phyloP scores from a whole-genome alignment of 2,329 filamentous ascomycete species.

The Epichloe sylvatica region DNA sequence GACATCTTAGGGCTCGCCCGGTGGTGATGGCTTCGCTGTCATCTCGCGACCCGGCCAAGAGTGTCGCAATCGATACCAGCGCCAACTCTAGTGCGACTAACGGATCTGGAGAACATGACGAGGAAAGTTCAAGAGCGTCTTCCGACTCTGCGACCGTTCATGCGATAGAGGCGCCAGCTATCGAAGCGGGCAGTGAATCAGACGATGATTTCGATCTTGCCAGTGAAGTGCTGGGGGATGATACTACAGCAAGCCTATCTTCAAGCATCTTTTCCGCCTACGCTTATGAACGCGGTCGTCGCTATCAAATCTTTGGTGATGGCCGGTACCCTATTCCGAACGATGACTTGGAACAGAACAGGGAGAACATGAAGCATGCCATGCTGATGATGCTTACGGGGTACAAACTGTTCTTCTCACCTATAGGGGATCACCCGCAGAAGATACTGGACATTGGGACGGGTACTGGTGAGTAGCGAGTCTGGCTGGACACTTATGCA shows the following conservation, averaged over 20 bases:
- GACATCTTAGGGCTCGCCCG: neutral
- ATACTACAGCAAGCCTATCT: constrained; percentile 2
- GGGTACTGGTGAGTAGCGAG: constrained; percentile 8
- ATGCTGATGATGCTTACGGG: constrained; percentile 21
- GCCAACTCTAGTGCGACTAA: neutral
- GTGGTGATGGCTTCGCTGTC: constrained; percentile 1
- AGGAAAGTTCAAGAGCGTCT: neutral
- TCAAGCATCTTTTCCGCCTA: constrained; percentile 7
- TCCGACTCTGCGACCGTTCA: neutral
- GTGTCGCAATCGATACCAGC: neutral
- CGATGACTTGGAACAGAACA: constrained; percentile 24
- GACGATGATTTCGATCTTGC: constrained; percentile 5
- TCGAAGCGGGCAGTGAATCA: neutral
- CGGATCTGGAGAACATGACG: neutral
- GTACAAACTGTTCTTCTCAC: constrained; percentile 26
- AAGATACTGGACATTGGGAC: constrained; percentile 28
- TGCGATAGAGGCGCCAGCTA: constrained; percentile 1
- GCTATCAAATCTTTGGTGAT: constrained; percentile 22
- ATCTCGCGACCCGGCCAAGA: neutral
- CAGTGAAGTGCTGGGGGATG: neutral
- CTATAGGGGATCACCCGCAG: constrained; percentile 22
- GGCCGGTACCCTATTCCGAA: constrained; percentile 25
- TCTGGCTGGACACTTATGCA: neutral
- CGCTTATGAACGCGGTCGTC: constrained; percentile 7
- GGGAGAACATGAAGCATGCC: constrained; percentile 27